A percentile compares a stretch with the other conserved stretches of the same genome.
phyloP scores from a whole-genome alignment of 2,329 filamentous ascomycete species.

The Bipolaris victoriae region DNA sequence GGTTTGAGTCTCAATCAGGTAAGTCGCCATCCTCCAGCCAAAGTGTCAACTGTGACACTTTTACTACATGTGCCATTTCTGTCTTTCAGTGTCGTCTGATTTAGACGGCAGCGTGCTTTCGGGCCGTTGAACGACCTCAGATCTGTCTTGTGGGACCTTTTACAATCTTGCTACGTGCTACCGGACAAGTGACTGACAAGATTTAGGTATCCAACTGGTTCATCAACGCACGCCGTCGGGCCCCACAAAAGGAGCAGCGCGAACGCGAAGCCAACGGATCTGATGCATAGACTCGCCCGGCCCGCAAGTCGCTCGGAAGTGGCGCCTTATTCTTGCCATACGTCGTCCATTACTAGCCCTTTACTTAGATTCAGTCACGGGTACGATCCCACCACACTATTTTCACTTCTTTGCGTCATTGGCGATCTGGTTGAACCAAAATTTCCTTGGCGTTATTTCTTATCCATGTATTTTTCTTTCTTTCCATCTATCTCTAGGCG shows the following conservation, averaged over 20 bases:
- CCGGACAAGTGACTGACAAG: conserved; percentile 17
- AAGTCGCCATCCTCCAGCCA: conserved; percentile 11
- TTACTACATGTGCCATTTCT: conserved; percentile 31
- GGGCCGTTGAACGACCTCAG: not conserved
- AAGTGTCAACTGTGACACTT: conserved; percentile 44
- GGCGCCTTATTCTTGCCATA: not conserved
- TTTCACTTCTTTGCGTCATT: not conserved
- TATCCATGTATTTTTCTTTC: no score
- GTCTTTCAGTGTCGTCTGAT: conserved; percentile 14
- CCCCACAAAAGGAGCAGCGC: conserved; percentile 39
- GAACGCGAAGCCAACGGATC: conserved; percentile 33
- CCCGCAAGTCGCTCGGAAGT: not conserved
- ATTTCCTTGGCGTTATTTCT: not conserved
- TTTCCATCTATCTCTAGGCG: conserved; percentile 1
- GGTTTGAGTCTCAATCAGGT: conserved; percentile 77
- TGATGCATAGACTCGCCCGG: conserved; percentile 10
- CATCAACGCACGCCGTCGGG: conserved; percentile 74
- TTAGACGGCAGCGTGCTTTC: conserved; percentile 10
- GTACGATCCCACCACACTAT: not conserved
- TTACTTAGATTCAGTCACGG: not conserved
- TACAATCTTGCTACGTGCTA: not conserved
- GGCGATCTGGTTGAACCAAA: conserved; percentile 2
- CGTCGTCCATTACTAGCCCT: not conserved
- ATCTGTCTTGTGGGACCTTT: not conserved
- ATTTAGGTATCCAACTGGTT: conserved; percentile 76